Conservation (phyloP, 2,329 filamentous ascomycete species). For the Clarireedia hainanense region DNA sequence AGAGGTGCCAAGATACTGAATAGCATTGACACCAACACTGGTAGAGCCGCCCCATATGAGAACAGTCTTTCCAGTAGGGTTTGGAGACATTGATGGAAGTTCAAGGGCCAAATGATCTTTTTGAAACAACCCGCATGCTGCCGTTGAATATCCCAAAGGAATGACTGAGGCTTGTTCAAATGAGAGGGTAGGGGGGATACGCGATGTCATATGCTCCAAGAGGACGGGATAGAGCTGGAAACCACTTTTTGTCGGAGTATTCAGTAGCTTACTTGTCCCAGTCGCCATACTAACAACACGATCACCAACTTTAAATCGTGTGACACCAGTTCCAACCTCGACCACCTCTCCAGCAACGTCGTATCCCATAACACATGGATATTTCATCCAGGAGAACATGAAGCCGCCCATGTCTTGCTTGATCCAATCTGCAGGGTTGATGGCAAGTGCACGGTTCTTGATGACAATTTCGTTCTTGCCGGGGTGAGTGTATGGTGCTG, state of each 20-base stretch:
- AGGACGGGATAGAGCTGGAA: conserved; percentile 29
- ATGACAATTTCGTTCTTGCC: conserved; percentile 32
- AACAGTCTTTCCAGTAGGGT: conserved; percentile 28
- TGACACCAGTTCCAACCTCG: conserved; percentile 36
- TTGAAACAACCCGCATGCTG: conserved; percentile 27
- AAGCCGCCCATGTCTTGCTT: conserved; percentile 2
- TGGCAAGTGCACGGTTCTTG: conserved; percentile 32
- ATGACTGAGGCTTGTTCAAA: conserved; percentile 28
- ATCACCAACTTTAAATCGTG: conserved; percentile 43
- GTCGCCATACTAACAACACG: conserved; percentile 34
- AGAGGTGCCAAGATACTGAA: conserved; percentile 15
- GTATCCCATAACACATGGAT: conserved; percentile 37
- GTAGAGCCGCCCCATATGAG: conserved; percentile 28
- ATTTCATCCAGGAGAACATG: conserved; percentile 13
- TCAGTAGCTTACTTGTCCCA: conserved; percentile 25
- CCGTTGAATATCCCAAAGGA: conserved; percentile 27
- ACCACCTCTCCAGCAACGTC: conserved; percentile 49
- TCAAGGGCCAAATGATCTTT: conserved; percentile 18
- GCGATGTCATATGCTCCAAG: conserved; percentile 11
- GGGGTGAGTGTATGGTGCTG: conserved; percentile 32
- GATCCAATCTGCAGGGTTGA: conserved; percentile 35
- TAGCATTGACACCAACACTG: conserved; percentile 28
- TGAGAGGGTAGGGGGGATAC: conserved; percentile 25
- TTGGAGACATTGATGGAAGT: conserved; percentile 19
- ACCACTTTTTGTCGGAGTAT: conserved; percentile 16